Percentiles rank a stretch among this genome's conserved stretches.
phyloP scores from a whole-genome alignment of 208 protist genomes.

The Trypanosoma lewisi region DNA sequence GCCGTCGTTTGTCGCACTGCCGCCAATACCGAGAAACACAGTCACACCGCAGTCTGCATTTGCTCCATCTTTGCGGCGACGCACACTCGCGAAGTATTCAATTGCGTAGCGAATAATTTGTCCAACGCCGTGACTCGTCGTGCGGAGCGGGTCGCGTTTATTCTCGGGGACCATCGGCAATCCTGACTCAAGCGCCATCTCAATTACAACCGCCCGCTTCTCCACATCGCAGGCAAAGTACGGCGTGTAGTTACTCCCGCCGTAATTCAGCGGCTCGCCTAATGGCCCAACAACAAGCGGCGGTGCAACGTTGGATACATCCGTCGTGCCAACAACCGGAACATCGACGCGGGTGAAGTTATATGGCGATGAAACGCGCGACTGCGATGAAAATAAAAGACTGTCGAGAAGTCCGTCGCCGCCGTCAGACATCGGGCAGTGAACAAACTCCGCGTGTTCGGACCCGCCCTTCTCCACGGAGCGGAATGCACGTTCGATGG shows the following conservation, averaged over 20 bases:
- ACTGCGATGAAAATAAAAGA: conserved; percentile 33
- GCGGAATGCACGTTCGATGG: conserved; percentile 46
- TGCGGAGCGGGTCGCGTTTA: conserved; percentile 45
- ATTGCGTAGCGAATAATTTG: conserved; percentile 63
- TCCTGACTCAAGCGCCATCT: conserved; percentile 75
- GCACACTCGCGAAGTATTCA: conserved; percentile 27
- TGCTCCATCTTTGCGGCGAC: not conserved
- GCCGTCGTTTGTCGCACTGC: conserved; percentile 83
- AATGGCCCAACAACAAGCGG: conserved; percentile 53
- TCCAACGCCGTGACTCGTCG: conserved; percentile 76
- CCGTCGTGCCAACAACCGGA: not conserved
- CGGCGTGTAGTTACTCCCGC: conserved; percentile 7
- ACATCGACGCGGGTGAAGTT: conserved; percentile 9
- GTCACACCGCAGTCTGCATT: conserved; percentile 26
- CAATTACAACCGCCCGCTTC: conserved; percentile 50
- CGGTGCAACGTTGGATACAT: not conserved
- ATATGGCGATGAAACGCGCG: not conserved
- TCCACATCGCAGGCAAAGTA: conserved; percentile 62
- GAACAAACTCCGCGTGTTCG: conserved; percentile 12
- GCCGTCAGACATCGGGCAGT: conserved; percentile 82
- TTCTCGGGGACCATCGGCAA: conserved; percentile 45
- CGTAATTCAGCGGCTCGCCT: conserved; percentile 26
- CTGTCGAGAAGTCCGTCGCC: conserved; percentile 73
- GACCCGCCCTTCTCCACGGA: conserved; percentile 6
- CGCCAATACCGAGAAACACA: conserved; percentile 73